Evolutionary conservation across 345 rosid species (phyloP).

Genomic region (Citrus mangshanensis): DNA sequence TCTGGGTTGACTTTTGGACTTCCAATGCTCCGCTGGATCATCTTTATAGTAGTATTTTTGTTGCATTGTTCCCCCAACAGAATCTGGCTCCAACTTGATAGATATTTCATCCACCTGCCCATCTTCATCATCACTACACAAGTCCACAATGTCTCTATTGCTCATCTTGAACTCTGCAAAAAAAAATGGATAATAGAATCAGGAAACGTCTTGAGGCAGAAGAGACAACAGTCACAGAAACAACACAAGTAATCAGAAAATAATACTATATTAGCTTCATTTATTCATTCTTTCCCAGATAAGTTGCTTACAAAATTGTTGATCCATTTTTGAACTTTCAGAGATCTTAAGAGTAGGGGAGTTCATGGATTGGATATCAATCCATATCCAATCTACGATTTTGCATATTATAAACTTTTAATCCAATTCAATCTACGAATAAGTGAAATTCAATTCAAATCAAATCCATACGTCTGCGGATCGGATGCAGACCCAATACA

Average conservation of each 20-base stretch:
- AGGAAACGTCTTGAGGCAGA: background rate
- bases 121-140: constrained; percentile 30
- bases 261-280: background rate
- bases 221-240: background rate
- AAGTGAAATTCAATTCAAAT: too few species aligned
- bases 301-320: background rate
- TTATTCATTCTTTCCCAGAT: background rate
- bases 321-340: too few species aligned
- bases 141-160: constrained; percentile 24
- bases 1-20: constrained; percentile 20
- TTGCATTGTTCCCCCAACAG: constrained; percentile 17
- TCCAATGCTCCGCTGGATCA: constrained; percentile 13
- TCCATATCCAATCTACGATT: too few species aligned
- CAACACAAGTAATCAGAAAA: background rate
- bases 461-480: too few species aligned
- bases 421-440: too few species aligned
- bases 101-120: constrained; percentile 34
- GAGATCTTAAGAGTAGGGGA: too few species aligned
- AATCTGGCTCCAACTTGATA: constrained; percentile 48
- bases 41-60: constrained; percentile 9
- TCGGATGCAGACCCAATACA: too few species aligned
- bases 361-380: too few species aligned
- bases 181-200: constrained; percentile 5
- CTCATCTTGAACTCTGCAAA: constrained; percentile 31
- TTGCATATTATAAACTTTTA: too few species aligned